Conservation (phyloP, 805 yeast species). For the Lachancea quebecensis region DNA sequence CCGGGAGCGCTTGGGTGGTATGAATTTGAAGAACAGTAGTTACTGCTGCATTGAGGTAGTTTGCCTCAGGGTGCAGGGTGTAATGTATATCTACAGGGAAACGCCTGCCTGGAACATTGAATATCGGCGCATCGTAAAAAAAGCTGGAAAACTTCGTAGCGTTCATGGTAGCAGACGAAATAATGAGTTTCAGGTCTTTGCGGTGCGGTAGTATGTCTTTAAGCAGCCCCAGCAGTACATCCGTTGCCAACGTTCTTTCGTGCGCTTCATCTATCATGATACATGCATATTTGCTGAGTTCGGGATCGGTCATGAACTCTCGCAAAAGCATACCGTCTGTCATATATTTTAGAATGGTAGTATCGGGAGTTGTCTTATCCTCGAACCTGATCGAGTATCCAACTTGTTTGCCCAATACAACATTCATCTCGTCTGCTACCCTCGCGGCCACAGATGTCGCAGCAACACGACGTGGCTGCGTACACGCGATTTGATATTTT, state of each 20-base stretch:
- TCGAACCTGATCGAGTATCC: constrained; percentile 90
- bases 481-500: constrained; percentile 66
- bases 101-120: constrained; percentile 88
- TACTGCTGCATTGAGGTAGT: constrained; percentile 83
- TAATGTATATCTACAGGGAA: constrained; percentile 84
- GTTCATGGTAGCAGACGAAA: constrained; percentile 93
- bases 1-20: constrained; percentile 46
- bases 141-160: constrained; percentile 79
- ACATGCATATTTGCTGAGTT: constrained; percentile 61
- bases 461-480: constrained; percentile 94
- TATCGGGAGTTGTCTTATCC: constrained; percentile 50
- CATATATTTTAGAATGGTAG: constrained; percentile 77
- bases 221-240: constrained; percentile 67
- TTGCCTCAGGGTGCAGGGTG: constrained; percentile 81
- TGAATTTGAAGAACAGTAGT: constrained; percentile 87
- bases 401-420: constrained; percentile 74
- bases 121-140: constrained; percentile 78
- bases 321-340: constrained; percentile 94
- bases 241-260: constrained; percentile 91
- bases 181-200: constrained; percentile 64
- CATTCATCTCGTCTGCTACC: constrained; percentile 85
- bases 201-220: constrained; percentile 60
- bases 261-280: constrained; percentile 97
- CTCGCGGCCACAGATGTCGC: constrained; percentile 87
- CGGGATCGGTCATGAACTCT: constrained; percentile 76